Conservation (phyloP, 1,139 yeast genomes). For the Geotrichum macrosporum region DNA sequence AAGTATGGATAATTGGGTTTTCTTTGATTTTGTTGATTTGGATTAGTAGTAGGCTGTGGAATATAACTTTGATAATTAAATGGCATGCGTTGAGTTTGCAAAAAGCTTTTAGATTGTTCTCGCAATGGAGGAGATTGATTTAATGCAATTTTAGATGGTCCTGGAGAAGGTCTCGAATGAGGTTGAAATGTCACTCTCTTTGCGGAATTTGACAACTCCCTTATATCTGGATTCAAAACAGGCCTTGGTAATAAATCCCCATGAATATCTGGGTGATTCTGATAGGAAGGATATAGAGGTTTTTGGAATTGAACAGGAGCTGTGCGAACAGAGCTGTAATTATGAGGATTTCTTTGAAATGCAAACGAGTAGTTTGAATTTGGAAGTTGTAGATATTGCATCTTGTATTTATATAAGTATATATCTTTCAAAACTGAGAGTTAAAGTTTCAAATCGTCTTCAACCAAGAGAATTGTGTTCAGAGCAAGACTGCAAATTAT, state of each 20-base stretch:
- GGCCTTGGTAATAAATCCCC: too few species aligned
- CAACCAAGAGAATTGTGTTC: neutral
- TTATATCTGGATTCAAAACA: too few species aligned
- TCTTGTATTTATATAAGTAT: neutral
- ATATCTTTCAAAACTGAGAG: neutral
- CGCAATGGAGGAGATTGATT: constrained; percentile 1
- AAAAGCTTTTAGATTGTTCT: neutral
- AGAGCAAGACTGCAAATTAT: too few species aligned
- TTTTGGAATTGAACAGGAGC: neutral
- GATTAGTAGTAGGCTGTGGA: neutral
- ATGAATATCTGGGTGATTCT: too few species aligned
- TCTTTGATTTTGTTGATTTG: too few species aligned
- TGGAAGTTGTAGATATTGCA: neutral
- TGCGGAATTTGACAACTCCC: neutral
- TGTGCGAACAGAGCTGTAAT: neutral
- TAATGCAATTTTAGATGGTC: neutral
- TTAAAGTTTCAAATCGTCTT: neutral
- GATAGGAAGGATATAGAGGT: too few species aligned
- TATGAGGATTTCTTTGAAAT: neutral
- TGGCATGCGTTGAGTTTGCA: neutral
- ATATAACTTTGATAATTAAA: neutral
- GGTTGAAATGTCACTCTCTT: too few species aligned
- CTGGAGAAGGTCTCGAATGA: neutral
- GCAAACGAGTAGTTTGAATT: neutral
- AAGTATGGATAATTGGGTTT: too few species aligned